Evolutionary conservation across 2,329 filamentous ascomycete species (phyloP).

Genomic region (Cryphonectria radicalis): DNA sequence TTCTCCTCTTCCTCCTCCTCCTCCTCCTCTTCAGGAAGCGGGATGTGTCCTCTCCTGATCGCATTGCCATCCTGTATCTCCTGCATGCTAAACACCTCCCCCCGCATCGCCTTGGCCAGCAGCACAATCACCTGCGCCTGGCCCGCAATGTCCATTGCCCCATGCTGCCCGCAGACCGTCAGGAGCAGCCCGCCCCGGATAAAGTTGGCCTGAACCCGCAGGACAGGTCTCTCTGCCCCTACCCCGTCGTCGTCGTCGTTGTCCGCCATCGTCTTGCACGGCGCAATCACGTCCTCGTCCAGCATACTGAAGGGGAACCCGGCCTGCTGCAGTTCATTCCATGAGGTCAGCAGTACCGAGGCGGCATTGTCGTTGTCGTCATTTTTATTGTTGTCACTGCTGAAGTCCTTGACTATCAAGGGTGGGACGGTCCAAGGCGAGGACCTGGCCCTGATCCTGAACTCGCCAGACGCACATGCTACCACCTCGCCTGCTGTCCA

Average conservation of each 20-base stretch:
- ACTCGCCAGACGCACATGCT: slow-evolving; percentile 38
- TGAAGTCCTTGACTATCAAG: slow-evolving; percentile 49
- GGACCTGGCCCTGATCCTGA: slow-evolving; percentile 42
- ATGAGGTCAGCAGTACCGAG: slow-evolving; percentile 42
- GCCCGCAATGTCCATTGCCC: slow-evolving; percentile 55
- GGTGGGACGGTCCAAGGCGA: slow-evolving; percentile 39
- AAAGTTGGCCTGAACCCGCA: slow-evolving; percentile 53
- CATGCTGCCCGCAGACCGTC: slow-evolving; percentile 53
- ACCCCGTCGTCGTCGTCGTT: slow-evolving; percentile 25
- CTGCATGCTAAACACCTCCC: slow-evolving; percentile 48
- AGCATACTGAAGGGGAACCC: slow-evolving; percentile 54
- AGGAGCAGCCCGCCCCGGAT: slow-evolving; percentile 55
- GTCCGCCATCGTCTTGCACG: slow-evolving; percentile 45
- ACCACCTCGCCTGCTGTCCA: slow-evolving; percentile 53
- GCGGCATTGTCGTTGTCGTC: slow-evolving; percentile 32
- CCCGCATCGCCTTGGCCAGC: slow-evolving; percentile 52
- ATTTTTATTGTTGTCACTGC: slow-evolving; percentile 14
- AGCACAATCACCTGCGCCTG: slow-evolving; percentile 51
- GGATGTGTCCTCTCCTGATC: slow-evolving; percentile 35
- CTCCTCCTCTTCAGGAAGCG: slow-evolving; percentile 21
- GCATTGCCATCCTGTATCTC: slow-evolving; percentile 51
- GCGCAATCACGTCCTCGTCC: slow-evolving; percentile 48
- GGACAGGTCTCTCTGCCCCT: slow-evolving; percentile 41
- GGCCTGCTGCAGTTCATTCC: slow-evolving; percentile 43
- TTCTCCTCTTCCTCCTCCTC: too few relatives aligned